Evolutionary conservation across 331 rosid species (phyloP).

Genomic region (Rhamnella rubrinervis): DNA sequence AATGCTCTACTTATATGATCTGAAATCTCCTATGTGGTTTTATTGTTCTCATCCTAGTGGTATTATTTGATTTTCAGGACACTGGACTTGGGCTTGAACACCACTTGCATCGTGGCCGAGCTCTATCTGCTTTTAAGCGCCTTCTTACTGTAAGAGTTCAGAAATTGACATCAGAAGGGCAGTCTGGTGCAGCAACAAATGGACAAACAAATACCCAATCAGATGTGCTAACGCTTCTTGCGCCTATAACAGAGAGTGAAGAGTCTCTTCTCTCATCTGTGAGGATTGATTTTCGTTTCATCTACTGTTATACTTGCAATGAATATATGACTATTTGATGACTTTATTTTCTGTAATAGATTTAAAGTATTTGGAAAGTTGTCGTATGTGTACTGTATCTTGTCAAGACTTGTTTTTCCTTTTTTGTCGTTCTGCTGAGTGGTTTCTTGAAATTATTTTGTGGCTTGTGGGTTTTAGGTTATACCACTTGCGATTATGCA

Average conservation of each 20-base stretch:
- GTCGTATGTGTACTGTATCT: neutral
- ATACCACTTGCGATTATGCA: conserved; percentile 76
- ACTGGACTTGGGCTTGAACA: conserved; percentile 86
- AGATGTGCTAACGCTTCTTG: conserved; percentile 83
- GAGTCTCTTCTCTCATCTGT: conserved; percentile 75
- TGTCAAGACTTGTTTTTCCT: neutral
- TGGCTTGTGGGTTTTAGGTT: conserved; percentile 53
- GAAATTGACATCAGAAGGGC: conserved; percentile 63
- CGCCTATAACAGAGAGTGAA: conserved; percentile 66
- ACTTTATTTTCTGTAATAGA: no score
- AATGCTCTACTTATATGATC: conserved; percentile 6
- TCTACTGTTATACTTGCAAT: conserved; percentile 15
- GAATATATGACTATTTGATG: neutral
- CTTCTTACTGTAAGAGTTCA: conserved; percentile 71
- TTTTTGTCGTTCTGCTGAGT: neutral
- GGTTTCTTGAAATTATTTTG: conserved; percentile 13
- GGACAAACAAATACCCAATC: conserved; percentile 75
- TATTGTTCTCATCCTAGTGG: conserved; percentile 18
- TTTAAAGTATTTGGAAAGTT: no score
- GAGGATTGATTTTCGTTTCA: conserved; percentile 31
- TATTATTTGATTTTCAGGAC: conserved; percentile 53
- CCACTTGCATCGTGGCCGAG: conserved; percentile 92
- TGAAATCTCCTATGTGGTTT: conserved; percentile 2
- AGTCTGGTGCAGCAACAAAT: conserved; percentile 38
- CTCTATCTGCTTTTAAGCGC: conserved; percentile 81